Base-by-base conservation (phyloP, 1,139 yeast species). In the Pichia inconspicua region DNA sequence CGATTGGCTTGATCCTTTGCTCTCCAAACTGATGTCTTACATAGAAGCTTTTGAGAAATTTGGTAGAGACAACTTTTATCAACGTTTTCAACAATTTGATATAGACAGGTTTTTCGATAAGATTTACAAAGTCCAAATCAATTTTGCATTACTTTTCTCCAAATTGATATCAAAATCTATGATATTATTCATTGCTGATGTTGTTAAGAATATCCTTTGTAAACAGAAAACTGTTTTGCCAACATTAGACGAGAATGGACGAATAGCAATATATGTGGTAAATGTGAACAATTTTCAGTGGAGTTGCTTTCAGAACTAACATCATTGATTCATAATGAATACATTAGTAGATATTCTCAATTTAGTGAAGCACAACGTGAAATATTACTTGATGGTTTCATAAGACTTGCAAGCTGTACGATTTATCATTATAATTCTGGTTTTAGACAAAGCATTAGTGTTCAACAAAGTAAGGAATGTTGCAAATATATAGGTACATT, bases 401-500 rank as follows among this genome's bases (percentile, higher is more conserved):
- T 48, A 6, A 38, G 36, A 25, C 31, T 52, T 12, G 39, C 44
- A 4, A 9, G 32, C 25, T 50, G 47, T 31, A 36, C 52, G 11
- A 25, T 39, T 12, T 48, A 48, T 25, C 54, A 52, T 38, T 52
- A 49, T 22, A 49, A 48, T 35, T 35, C 31, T 4, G 52, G 49
- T 2, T 46, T 44, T 22, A 28, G 41, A 19, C 41, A 44, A n/a
- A 44, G 37, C 14, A 44, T 49, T 5, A 38, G 42, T 5, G 17
- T 32, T 7, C 40, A 34, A 10, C 51, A 49, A n/a, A 45, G 54
- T 25, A 35, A 49, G 9, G 37, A 43, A 4, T 43, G 45, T 25
- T 43, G 48, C 14, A 45, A 48, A 12, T 47, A 42, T 25, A 41
- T 49, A n/a, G 53, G 54, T 8, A 51, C 47, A 0, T 51, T 51